Base-by-base conservation (phyloP, 2,329 filamentous ascomycete genomes). In the Proliferodiscus dingleyae region DNA sequence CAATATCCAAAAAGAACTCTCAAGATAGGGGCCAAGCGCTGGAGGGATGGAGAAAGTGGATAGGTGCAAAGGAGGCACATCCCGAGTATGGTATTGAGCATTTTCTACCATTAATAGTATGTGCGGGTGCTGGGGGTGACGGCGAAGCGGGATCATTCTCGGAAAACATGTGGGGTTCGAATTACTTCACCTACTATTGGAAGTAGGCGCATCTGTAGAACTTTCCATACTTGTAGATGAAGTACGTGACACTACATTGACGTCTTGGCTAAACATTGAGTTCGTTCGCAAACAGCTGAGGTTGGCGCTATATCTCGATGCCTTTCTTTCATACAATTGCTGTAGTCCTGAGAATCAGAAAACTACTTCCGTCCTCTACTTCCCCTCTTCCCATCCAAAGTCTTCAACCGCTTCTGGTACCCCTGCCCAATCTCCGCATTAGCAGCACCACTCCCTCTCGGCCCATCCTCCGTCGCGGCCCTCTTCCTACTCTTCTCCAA, bases 401-500 rank as follows among this genome's bases (percentile, higher is more conserved):
- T 67, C 70, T 80, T 85, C 59, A 81, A 71, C 64, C 77, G 78
- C 70, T 87, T 87, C 59, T 81, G 81, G 63, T 86, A 89, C 33
- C 77, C 74, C 47, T 89, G 85, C 19, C 90, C 90, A 61, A 89
- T 80, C 47, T 80, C 77, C 16, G 18, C 32, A 15, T 16, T 11
- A 5, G 70, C 70, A 6, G 73, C 69, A 15, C 76, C 84, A 62
- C 79, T 83, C 22, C 77, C 79, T 47, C 84, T 77, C 5, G 80
- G 81, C 0, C 86, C 82, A 66, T 94, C 89, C 16, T 90, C 85
- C 18, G 78, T 72, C 21, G 77, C 77, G 18, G 77, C 77, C 56
- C 90, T 78, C 75, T 96, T 96, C 52, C 90, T 77, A 64, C 89
- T 94, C 74, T 85, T 90, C 61, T 95, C 90, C 55, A 90, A 66